phyloP scores from a whole-genome alignment of 2,329 filamentous ascomycete genomes.

The Diplodia intermedia region DNA sequence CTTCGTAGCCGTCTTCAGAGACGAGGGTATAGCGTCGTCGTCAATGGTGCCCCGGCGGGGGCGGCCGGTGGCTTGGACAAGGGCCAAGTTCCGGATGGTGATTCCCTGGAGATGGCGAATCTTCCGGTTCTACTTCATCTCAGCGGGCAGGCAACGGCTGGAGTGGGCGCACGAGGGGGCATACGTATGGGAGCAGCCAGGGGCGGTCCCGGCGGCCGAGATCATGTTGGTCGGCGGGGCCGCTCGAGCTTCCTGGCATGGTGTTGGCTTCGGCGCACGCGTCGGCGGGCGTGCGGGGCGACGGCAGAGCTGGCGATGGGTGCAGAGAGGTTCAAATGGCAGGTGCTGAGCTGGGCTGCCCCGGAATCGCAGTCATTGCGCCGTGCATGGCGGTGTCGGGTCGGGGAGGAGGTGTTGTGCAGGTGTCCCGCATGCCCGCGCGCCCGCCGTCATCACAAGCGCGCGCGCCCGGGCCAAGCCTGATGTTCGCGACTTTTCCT shows the following conservation, averaged over 20 bases:
- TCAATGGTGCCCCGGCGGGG: slow-evolving; percentile 70
- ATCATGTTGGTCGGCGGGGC: slow-evolving; percentile 16
- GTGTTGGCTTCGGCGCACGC: neutral
- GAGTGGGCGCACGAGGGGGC: slow-evolving; percentile 1
- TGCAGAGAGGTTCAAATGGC: neutral
- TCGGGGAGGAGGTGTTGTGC: slow-evolving; percentile 12
- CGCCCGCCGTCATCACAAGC: slow-evolving; percentile 27
- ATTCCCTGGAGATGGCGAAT: slow-evolving; percentile 87
- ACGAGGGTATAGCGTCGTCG: slow-evolving; percentile 74
- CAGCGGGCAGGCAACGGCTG: neutral
- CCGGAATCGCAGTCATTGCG: slow-evolving; percentile 7
- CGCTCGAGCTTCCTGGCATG: slow-evolving; percentile 25
- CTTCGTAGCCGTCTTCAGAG: slow-evolving; percentile 71
- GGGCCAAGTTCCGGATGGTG: slow-evolving; percentile 82
- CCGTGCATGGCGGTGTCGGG: slow-evolving; percentile 12
- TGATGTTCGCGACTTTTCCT: slow-evolving; percentile 27
- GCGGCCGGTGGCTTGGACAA: slow-evolving; percentile 62
- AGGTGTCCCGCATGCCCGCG: slow-evolving; percentile 15
- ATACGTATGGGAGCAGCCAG: slow-evolving; percentile 48
- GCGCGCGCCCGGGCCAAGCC: slow-evolving; percentile 30
- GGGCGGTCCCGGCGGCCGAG: slow-evolving; percentile 44
- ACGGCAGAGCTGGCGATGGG: neutral
- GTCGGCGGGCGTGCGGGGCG: neutral
- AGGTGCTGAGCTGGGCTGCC: neutral
- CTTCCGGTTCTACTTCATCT: slow-evolving; percentile 73